Conservation (phyloP, 2,329 filamentous ascomycete genomes). For the Herpotrichia juniperi region DNA sequence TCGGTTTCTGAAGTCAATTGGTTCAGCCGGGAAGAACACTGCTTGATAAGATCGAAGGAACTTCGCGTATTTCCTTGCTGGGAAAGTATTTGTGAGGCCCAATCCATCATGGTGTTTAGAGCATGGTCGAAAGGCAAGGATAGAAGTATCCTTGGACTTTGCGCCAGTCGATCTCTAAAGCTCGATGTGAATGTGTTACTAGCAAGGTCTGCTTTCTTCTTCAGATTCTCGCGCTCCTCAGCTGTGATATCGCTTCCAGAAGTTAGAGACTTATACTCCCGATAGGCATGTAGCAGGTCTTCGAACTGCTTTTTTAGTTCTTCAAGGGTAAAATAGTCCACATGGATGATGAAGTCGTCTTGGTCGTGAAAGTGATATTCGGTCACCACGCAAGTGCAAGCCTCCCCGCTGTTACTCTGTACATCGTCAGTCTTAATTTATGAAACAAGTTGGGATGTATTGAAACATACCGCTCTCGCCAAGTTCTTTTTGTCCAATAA, state of each 20-base stretch:
- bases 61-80: slow-evolving; percentile 19
- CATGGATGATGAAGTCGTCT: slow-evolving; percentile 37
- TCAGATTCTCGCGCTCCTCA: slow-evolving; percentile 13
- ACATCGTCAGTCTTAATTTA: slow-evolving; percentile 7
- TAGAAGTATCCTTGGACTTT: slow-evolving; percentile 15
- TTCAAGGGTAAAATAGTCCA: slow-evolving; percentile 26
- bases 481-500: slow-evolving; percentile 51
- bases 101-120: slow-evolving; percentile 19
- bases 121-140: slow-evolving; percentile 17
- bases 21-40: slow-evolving; percentile 45
- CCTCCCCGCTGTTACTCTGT: slow-evolving; percentile 53
- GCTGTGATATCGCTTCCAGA: slow-evolving; percentile 12
- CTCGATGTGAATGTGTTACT: slow-evolving; percentile 20
- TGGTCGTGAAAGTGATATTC: slow-evolving; percentile 52
- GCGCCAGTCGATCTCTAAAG: slow-evolving; percentile 14
- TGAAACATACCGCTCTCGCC: slow-evolving; percentile 52
- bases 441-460: slow-evolving; percentile 8
- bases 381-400: slow-evolving; percentile 57
- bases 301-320: slow-evolving; percentile 40
- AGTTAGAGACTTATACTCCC: slow-evolving; percentile 39
- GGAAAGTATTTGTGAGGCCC: slow-evolving; percentile 16
- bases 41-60: slow-evolving; percentile 45
- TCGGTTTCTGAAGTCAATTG: slow-evolving; percentile 47
- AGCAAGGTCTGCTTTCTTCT: slow-evolving; percentile 42
- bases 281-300: slow-evolving; percentile 46